Base-by-base conservation (phyloP, 2,329 filamentous ascomycete species). In the Pseudocercospora ulei region DNA sequence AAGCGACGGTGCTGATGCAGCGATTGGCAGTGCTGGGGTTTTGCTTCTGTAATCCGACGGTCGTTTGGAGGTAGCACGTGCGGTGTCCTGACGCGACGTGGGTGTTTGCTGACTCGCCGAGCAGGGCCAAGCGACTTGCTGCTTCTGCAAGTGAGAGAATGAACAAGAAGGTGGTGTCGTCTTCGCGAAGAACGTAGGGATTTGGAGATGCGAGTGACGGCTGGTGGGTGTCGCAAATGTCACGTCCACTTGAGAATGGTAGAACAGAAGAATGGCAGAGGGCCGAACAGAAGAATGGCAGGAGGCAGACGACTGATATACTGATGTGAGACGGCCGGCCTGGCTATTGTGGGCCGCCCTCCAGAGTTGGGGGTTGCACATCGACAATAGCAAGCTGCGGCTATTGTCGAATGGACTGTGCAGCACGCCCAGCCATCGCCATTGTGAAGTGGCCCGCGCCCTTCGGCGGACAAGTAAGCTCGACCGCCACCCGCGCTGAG, bases 31-130 rank as follows among this genome's bases (percentile, higher is more conserved):
- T n/a, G n/a, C n/a, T n/a, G n/a, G n/a, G n/a, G n/a, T n/a, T n/a
- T n/a, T n/a, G n/a, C n/a, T n/a, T n/a, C n/a, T n/a, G n/a, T n/a
- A n/a, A n/a, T n/a, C n/a, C n/a, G n/a, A n/a, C n/a, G n/a, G n/a
- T n/a, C n/a, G n/a, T n/a, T n/a, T n/a, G n/a, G n/a, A n/a, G n/a
- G n/a, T n/a, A n/a, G n/a, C n/a, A n/a, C n/a, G 14, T 13, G 41
- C 41, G 41, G 41, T 43, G 41, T 36, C 41, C 33, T 39, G 36
- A 43, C 33, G 25, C 25, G 30, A 29, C 35, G 20, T 28, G 13
- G 17, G 30, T 39, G 43, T 45, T 41, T 42, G 43, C 39, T 42
- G 28, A 35, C 18, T 20, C 11, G 25, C 34, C 19, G 19, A 26
- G 38, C 25, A 28, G 38, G 30, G 35, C 13, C n/a, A n/a, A n/a